phyloP scores from a whole-genome alignment of 2,329 filamentous ascomycete genomes.

The Cordyceps pruinosa region DNA sequence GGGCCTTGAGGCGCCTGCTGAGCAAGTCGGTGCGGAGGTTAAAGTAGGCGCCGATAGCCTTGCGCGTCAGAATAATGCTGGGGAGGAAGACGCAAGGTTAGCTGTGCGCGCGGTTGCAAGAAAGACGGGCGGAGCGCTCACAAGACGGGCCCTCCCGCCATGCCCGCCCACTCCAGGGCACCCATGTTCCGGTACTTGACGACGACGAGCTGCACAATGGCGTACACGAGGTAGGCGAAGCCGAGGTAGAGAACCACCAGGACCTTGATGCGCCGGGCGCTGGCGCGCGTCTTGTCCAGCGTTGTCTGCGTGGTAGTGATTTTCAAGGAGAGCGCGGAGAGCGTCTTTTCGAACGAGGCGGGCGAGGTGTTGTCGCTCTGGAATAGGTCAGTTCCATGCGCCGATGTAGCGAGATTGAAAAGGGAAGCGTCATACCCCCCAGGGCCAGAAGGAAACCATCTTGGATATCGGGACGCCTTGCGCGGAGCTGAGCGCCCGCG shows the following conservation, averaged over 20 bases:
- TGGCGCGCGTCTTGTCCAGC: conserved; percentile 66
- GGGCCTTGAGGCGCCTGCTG: conserved; percentile 61
- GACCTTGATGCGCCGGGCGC: conserved; percentile 70
- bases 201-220: conserved; percentile 74
- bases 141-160: conserved; percentile 73
- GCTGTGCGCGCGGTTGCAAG: not conserved
- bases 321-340: conserved; percentile 74
- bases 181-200: conserved; percentile 78
- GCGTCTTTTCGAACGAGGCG: conserved; percentile 85
- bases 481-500: not conserved
- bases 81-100: conserved; percentile 14
- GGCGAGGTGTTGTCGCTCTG: conserved; percentile 76
- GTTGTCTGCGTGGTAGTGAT: conserved; percentile 67
- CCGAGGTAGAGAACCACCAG: conserved; percentile 86
- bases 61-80: conserved; percentile 75
- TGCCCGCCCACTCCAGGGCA: conserved; percentile 66
- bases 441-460: conserved; percentile 86
- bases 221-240: conserved; percentile 84
- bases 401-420: not conserved
- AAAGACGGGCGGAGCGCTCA: conserved; percentile 34
- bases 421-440: conserved; percentile 49
- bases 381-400: conserved; percentile 16
- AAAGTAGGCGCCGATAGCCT: conserved; percentile 62
- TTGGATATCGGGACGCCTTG: not conserved
- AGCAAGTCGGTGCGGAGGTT: conserved; percentile 71